Percentiles rank a stretch among this genome's conserved stretches.
Evolutionary conservation across 2,329 filamentous ascomycete genomes (phyloP).

Genomic region (Diaporthe australafricana): DNA sequence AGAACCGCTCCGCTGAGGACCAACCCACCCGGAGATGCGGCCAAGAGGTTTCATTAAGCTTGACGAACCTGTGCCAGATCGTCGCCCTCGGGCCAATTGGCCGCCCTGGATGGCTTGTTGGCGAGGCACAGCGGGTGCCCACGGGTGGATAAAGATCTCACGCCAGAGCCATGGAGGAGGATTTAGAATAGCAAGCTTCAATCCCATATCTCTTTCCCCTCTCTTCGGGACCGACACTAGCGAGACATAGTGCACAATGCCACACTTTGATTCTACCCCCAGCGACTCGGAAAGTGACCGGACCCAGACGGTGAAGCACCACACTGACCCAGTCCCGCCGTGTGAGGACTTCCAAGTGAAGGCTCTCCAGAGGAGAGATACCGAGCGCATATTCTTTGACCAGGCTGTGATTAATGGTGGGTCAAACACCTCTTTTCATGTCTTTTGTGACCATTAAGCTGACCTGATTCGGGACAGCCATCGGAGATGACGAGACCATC

Average conservation of each 20-base stretch:
- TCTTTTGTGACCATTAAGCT: not conserved
- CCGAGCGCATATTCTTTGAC: constrained; percentile 24
- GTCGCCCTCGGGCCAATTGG: not conserved
- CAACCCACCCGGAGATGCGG: constrained; percentile 8
- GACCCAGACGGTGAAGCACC: not conserved
- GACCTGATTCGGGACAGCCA: not conserved
- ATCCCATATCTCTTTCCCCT: not conserved
- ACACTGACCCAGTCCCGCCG: not conserved
- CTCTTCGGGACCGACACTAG: not conserved
- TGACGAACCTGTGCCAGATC: not conserved
- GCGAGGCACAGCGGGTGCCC: not conserved
- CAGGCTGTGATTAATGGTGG: constrained; percentile 14
- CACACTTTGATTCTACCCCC: constrained; percentile 6
- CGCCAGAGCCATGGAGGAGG: constrained; percentile 1
- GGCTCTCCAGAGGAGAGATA: constrained; percentile 18
- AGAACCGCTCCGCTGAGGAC: not conserved
- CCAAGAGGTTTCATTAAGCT: constrained; percentile 25
- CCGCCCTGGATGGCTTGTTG: not conserved
- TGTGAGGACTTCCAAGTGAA: not conserved
- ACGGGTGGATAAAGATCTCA: constrained; percentile 23
- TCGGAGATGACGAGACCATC: constrained; percentile 32
- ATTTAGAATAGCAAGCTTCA: constrained; percentile 15
- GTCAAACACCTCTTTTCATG: not conserved
- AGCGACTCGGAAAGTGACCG: not conserved
- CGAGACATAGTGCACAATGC: not conserved